Conservation (phyloP, 306 rosid genomes). For the Cicer cuneatum region DNA sequence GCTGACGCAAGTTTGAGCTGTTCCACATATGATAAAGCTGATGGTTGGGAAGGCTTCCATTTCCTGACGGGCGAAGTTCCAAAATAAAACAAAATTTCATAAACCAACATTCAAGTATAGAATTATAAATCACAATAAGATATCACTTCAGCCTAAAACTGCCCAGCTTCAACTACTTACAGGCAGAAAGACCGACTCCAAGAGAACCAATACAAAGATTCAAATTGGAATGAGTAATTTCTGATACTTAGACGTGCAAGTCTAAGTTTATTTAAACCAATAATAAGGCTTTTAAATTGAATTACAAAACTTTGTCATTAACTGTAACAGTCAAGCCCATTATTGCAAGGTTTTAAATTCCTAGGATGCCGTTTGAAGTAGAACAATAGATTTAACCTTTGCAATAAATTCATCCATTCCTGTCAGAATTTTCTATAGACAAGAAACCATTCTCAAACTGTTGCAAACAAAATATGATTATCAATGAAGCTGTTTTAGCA, state of each 20-base stretch:
- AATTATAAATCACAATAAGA: slow-evolving; percentile 34
- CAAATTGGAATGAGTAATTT: slow-evolving; percentile 16
- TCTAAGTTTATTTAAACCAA: slow-evolving; percentile 29
- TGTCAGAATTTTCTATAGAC: background rate
- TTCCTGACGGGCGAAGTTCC: slow-evolving; percentile 60
- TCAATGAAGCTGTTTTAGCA: slow-evolving; percentile 18
- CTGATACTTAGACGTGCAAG: slow-evolving; percentile 32
- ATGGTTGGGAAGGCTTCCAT: slow-evolving; percentile 60
- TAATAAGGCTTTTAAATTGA: slow-evolving; percentile 18
- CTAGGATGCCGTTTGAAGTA: slow-evolving; percentile 31
- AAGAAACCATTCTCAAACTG: slow-evolving; percentile 31
- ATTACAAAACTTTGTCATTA: slow-evolving; percentile 8
- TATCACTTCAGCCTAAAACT: slow-evolving; percentile 26
- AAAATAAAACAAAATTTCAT: slow-evolving; percentile 43
- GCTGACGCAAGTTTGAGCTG: slow-evolving; percentile 67
- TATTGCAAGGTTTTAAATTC: slow-evolving; percentile 25
- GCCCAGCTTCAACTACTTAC: slow-evolving; percentile 41
- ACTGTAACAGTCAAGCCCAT: slow-evolving; percentile 32
- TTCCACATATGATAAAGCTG: slow-evolving; percentile 72
- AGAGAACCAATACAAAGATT: slow-evolving; percentile 36
- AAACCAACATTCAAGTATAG: slow-evolving; percentile 17
- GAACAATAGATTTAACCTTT: slow-evolving; percentile 29
- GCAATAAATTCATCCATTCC: slow-evolving; percentile 1
- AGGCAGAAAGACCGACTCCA: slow-evolving; percentile 34
- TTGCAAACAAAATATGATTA: slow-evolving; percentile 33